A percentile compares a stretch with the other conserved stretches of the same genome.
These are phyloP conservation scores for Bipolaris oryzae DNA, from an alignment of 2,329 filamentous ascomycete genomes.

Conservation along the genomic window DNA sequence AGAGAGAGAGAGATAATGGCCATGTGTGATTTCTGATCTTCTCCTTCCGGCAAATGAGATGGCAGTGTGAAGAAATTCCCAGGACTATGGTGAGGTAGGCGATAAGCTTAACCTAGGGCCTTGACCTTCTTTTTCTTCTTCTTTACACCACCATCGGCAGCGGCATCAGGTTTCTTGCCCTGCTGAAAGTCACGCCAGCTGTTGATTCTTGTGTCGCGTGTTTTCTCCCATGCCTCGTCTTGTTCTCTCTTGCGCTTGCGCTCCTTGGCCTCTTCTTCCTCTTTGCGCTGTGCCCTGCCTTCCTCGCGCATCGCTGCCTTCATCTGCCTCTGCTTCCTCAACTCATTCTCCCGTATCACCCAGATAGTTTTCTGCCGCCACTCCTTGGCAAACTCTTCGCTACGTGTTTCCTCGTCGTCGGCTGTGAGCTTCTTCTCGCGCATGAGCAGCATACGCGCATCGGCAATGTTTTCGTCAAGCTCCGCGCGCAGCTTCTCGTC, in stretches of 20 bases:
- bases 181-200: slow-evolving; percentile 95
- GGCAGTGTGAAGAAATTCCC: not conserved
- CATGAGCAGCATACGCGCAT: slow-evolving; percentile 92
- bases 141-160: slow-evolving; percentile 47
- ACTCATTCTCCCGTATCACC: slow-evolving; percentile 92
- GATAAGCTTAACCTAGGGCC: slow-evolving; percentile 52
- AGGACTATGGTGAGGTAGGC: not conserved
- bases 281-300: slow-evolving; percentile 82
- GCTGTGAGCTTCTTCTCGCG: slow-evolving; percentile 92
- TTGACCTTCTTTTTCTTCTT: slow-evolving; percentile 62
- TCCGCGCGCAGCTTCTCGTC: slow-evolving; percentile 89
- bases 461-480: slow-evolving; percentile 93
- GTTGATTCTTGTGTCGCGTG: slow-evolving; percentile 85
- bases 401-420: slow-evolving; percentile 85
- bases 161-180: slow-evolving; percentile 57
- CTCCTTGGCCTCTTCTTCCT: slow-evolving; percentile 80
- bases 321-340: slow-evolving; percentile 79
- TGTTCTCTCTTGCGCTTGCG: slow-evolving; percentile 73
- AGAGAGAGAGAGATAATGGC: not conserved
- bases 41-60: not conserved
- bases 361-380: slow-evolving; percentile 91
- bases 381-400: slow-evolving; percentile 77
- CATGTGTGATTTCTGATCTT: not conserved
- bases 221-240: slow-evolving; percentile 94
- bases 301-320: slow-evolving; percentile 98